These are phyloP conservation scores for Cutaneotrichosporon arboriforme DNA, from an alignment of 1,284 basidiomycete species.

Conservation along the genomic window DNA sequence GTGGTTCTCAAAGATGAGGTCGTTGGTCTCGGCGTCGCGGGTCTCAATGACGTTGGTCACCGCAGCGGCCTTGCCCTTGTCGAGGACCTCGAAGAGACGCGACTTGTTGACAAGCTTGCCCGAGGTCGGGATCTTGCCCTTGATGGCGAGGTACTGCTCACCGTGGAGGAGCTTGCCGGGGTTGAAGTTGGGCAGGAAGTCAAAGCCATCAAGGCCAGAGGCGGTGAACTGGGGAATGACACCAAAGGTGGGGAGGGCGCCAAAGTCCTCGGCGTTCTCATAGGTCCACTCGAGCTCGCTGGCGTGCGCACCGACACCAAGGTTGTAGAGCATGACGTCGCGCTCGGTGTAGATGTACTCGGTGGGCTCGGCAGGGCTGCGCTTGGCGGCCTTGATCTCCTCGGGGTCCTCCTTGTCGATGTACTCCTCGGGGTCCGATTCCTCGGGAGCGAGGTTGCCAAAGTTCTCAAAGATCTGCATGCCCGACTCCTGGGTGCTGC, in stretches of 20 bases:
- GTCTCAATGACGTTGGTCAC: conserved; percentile 75
- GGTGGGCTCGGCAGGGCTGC: conserved; percentile 53
- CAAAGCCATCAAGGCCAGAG: conserved; percentile 59
- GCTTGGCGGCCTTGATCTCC: conserved; percentile 78
- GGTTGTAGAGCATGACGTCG: conserved; percentile 92
- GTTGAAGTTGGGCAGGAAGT: conserved; percentile 83
- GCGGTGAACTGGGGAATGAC: conserved; percentile 89
- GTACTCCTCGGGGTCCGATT: conserved; percentile 53
- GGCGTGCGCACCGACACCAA: conserved; percentile 91
- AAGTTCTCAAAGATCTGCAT: conserved; percentile 78
- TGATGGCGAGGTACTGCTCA: conserved; percentile 90
- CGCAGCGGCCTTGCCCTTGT: conserved; percentile 79
- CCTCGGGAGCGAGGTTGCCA: conserved; percentile 56
- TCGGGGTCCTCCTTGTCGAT: conserved; percentile 78
- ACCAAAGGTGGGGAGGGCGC: conserved; percentile 84
- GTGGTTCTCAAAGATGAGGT: conserved; percentile 87
- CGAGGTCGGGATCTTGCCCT: conserved; percentile 77
- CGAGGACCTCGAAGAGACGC: conserved; percentile 50
- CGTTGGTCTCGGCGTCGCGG: conserved; percentile 68
- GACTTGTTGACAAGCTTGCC: conserved; percentile 75
- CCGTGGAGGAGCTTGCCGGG: conserved; percentile 96
- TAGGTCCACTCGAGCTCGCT: conserved; percentile 88
- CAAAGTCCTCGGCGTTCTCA: conserved; percentile 81
- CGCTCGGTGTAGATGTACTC: conserved; percentile 76
- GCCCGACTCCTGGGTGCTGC: conserved; percentile 65